Percentiles rank a stretch among this genome's conserved stretches.
Evolutionary conservation across 2,329 filamentous ascomycete species (phyloP).

Genomic region (Xylariaceae sp.): DNA sequence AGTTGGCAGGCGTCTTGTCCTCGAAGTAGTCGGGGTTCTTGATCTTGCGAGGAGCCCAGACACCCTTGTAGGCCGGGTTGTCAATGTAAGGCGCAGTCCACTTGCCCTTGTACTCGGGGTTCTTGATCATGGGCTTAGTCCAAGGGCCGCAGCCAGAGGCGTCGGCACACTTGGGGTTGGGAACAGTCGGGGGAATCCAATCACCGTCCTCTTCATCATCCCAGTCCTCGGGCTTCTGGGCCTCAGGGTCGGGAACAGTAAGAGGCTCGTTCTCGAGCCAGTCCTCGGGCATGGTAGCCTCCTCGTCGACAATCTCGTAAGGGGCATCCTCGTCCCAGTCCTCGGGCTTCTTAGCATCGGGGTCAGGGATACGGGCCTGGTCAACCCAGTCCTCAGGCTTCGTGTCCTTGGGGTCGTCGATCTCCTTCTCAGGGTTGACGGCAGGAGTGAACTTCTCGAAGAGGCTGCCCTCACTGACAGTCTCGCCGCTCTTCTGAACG

Average conservation of each 20-base stretch:
- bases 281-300: constrained; percentile 84
- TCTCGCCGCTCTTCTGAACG: constrained; percentile 85
- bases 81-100: constrained; percentile 90
- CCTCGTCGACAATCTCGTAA: constrained; percentile 90
- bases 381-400: constrained; percentile 98
- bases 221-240: constrained; percentile 97
- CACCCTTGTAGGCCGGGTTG: constrained; percentile 97
- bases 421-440: constrained; percentile 93
- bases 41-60: constrained; percentile 93
- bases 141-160: constrained; percentile 90
- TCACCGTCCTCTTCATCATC: constrained; percentile 99
- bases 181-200: constrained; percentile 82
- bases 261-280: constrained; percentile 89
- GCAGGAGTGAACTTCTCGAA: constrained; percentile 87
- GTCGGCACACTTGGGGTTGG: constrained; percentile 94
- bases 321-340: constrained; percentile 99
- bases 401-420: constrained; percentile 85
- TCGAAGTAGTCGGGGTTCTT: constrained; percentile 93
- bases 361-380: constrained; percentile 81
- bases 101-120: constrained; percentile 98
- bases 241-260: constrained; percentile 83
- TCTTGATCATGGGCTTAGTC: constrained; percentile 86
- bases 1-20: constrained; percentile 93
- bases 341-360: constrained; percentile 89
- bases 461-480: constrained; percentile 81